Base-by-base conservation (phyloP, 768 basidiomycete genomes). In the Hirschioporus abietinus region DNA sequence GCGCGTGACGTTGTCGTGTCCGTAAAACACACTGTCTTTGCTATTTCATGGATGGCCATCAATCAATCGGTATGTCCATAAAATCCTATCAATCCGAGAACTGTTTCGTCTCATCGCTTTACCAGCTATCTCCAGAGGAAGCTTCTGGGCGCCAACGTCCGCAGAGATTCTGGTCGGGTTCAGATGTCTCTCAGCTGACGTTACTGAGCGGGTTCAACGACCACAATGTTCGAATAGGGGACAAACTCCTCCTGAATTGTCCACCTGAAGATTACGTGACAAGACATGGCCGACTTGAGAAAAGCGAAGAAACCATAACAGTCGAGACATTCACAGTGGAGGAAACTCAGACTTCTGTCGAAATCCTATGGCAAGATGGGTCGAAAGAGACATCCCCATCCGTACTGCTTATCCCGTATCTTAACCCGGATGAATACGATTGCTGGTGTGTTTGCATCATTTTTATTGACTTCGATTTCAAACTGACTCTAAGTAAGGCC, bases 401-500 rank as follows among this genome's bases (percentile, higher is more conserved):
- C 25, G 84, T 81, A 10, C 82, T 87, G 24, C 78, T 96, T 23
- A 87, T 95, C 58, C 94, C 93, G 2, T 91, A 96, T 73, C 74
- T 90, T 64, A 93, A 93, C 68, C 86, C 93, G 10, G 95, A 96
- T 75, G 95, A 97, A 77, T 93, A 92, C 74, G 95, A 94, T 74
- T 93, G 89, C 75, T 95, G 92, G 91, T 92, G 70, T 72, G 88
- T 76, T 9, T 35, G 10, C 24, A 1, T 24, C 6, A 52, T 24
- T 25, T 42, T 25, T 30, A n/a, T 27, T 58, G 20, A 20, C 35
- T 24, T 65, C 8, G 7, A 24, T 66, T 35, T 5, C 30, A 52
- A 25, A 24, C 20, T 42, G 30, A 23, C 20, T 17, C 15, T 42
- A 52, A 12, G 25, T 23, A n/a, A 94, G 93, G 93, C 95, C 95